Evolutionary conservation across 2,329 filamentous ascomycete genomes (phyloP), one percentile per base, ranked within the genome.

Genomic region (Myriosclerotinia curreyana): DNA sequence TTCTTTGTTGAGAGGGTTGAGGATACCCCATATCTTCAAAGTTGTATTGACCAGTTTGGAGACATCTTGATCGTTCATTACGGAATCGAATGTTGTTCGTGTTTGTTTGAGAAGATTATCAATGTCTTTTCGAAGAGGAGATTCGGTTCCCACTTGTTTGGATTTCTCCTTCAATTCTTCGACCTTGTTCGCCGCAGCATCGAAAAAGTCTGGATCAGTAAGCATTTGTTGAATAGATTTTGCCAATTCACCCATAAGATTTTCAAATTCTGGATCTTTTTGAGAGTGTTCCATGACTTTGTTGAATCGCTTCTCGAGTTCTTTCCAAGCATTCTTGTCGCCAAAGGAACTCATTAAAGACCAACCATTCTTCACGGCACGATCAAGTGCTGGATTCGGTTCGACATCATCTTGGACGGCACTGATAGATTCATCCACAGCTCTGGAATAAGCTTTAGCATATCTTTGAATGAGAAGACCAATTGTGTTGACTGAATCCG

Each of bases 151-250:
- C 1, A 92, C 81, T 66, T 89, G 85, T 66, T 87, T 83, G 5
- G 82, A 81, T 71, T 83, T 82, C 14, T 77, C 75, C 38, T 83
- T 79, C 7, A 88, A 69, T 3, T 81, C 76, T 17, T 80, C 75
- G 46, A 87, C 76, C 12, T 81, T 80, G 56, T 81, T 75, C 9
- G 56, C 85, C 0, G 86, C 86, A 48, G 91, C 82, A 54, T 93
- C 89, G 71, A 96, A 91, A 76, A 96, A 97, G 5, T 87, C 83
- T 0, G 94, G 93, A 67, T 97, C 90, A 0, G 87, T 95, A 50
- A 98, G 79, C 75, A 97, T 87, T 67, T 89, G 87, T 72, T 96
- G 89, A 5, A 96, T 76, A 5, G 90, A 85, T 62, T 87, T 85
- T 14, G 89, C 90, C 38, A 93, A 79, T 53, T 96, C 86, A 28